Evolutionary conservation across 768 basidiomycete genomes (phyloP), one percentile per base, ranked within the genome.

Genomic region (Tricholoma terreum): DNA sequence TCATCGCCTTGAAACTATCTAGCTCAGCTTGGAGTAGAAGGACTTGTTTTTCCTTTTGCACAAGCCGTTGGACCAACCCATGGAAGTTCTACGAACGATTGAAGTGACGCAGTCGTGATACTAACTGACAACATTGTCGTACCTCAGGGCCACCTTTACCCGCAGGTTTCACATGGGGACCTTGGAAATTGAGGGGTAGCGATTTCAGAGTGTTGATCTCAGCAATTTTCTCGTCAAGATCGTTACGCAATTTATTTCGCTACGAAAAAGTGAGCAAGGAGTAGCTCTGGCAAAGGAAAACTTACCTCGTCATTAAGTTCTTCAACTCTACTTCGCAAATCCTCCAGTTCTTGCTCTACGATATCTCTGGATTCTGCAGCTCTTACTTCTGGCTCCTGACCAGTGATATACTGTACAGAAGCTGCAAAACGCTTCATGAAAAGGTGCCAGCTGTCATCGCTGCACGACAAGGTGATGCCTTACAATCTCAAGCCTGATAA

Each of bases 11-110:
- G 61, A 86, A 71, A 15, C 79, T 77, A 55, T 86, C 87, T 17
- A 94, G 71, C 65, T 94, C 89, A 3, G 79, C 79, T 66, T 87
- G 86, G 1, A 95, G 78, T 55, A 86, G 84, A 2, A 84, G 67
- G 1, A 92, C 89, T 69, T 94, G 84, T 64, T 89, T 92, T 74
- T 97, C 94, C 68, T 93, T 94, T 67, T 86, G 82, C 3, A 89
- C 82, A 14, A 95, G 77, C 9, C 90, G 84, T 64, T 92, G 90
- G 8, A 93, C 83, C 17, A 95, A 66, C 1, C 89, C 90, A 59
- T 84, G 81, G 56, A 88, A 79, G 60, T 81, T 85, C 81, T 89
- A 72, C 45, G 55, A 46, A 4, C 34, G 10, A 30, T 9, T 52
- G 51, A 21, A 59, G 61, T 50, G 31, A 46, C 2, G 27, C 4